Base-by-base conservation (phyloP, 2,329 filamentous ascomycete genomes). In the Harringtonia aguacate region DNA sequence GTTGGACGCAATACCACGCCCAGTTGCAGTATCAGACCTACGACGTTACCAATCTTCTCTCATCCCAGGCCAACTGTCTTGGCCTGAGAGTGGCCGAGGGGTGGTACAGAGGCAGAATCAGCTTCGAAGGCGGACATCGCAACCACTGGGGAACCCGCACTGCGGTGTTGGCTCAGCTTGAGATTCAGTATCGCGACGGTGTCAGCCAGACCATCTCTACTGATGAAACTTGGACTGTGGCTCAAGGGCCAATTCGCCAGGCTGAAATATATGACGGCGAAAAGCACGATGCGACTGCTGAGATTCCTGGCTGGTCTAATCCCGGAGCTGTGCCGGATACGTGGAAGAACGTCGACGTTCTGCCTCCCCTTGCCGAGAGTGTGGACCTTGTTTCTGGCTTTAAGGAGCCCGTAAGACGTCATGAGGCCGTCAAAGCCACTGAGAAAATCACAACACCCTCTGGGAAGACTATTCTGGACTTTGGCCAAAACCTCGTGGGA, bases 401-500 rank as follows among this genome's bases (percentile, higher is more conserved):
- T 45, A 61, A 58, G 0, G 63, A 71, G 3, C 70, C 70, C 1
- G 64, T 74, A 0, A 59, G 66, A 14, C 64, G 56, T 29, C 57
- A 37, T 30, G 58, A 55, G 49, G 52, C 52, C 3, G 21, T 61
- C 13, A 61, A 49, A 53, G 63, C 54, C 10, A 40, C 48, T 7
- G 37, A 49, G 13, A 56, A 63, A 29, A 60, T 61, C 13, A 55
- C 48, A 46, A 61, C 56, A 15, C 57, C 57, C 2, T 55, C 55
- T 4, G 69, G 70, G 5, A 72, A 72, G 50, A 67, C 59, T 0
- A 57, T 77, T 2, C 46, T 78, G 6, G 73, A 79, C 48, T 77
- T 78, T 53, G 73, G 73, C 2, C 73, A 79, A 51, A 77, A 79
- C 49, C 57, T 78, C 0, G 73, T 77, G 1, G 75, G 75, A 2